A percentile compares a stretch with the other conserved stretches of the same genome.
These are phyloP conservation scores for Trypanosoma theileri DNA, from an alignment of 208 protist species.

Conservation along the genomic window DNA sequence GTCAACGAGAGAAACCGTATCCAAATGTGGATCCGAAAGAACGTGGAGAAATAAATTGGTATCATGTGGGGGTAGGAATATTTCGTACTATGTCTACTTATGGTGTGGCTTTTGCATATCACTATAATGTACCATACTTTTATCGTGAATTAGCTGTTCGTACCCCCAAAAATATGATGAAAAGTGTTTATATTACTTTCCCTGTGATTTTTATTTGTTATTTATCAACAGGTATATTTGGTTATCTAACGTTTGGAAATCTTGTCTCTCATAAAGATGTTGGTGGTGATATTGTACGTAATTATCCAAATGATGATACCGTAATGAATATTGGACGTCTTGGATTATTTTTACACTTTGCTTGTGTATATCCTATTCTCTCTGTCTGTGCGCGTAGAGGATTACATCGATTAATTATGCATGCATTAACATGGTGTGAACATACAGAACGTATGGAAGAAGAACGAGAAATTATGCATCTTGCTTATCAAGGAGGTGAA, in stretches of 20 bases:
- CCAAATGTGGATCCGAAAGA: constrained; percentile 40
- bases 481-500: neutral
- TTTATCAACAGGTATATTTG: constrained; percentile 49
- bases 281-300: constrained; percentile 70
- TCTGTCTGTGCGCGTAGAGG: constrained; percentile 68
- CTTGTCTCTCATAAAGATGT: constrained; percentile 27
- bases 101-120: constrained; percentile 65
- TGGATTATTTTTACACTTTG: constrained; percentile 82
- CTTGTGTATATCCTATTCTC: constrained; percentile 78
- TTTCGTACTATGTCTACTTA: constrained; percentile 60
- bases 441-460: constrained; percentile 39
- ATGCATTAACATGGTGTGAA: constrained; percentile 44
- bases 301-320: constrained; percentile 55
- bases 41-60: constrained; percentile 45
- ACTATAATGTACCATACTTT: constrained; percentile 81
- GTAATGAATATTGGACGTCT: constrained; percentile 72
- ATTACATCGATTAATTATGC: constrained; percentile 63
- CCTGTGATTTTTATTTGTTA: constrained; percentile 69
- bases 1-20: constrained; percentile 28
- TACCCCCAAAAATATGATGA: constrained; percentile 53
- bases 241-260: constrained; percentile 74
- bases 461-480: constrained; percentile 8
- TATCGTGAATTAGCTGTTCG: constrained; percentile 73
- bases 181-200: constrained; percentile 55
- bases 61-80: constrained; percentile 29